A percentile compares a stretch with the other conserved stretches of the same genome.
Conservation (phyloP, 192 early-diverging fungal species). For the Thoreauomyces humboldtii region DNA sequence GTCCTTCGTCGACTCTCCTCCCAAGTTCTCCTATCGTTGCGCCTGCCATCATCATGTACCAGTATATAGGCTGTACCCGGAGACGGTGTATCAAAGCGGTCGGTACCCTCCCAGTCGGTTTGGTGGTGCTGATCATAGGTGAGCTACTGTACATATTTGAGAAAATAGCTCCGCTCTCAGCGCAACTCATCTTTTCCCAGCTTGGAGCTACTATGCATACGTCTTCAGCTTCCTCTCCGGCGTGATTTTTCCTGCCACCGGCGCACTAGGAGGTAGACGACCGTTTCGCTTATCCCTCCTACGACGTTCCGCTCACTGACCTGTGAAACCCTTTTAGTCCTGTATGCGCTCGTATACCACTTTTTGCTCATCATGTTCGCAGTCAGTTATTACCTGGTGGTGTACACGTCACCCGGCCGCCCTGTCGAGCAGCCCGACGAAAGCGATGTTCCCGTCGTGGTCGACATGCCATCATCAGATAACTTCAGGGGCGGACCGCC, state of each 20-base stretch:
- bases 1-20: no score
- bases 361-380: slow-evolving; percentile 22
- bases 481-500: not conserved
- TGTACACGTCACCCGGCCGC: slow-evolving; percentile 18
- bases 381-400: slow-evolving; percentile 25
- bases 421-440: no score
- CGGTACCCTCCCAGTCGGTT: slow-evolving; percentile 10
- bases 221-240: slow-evolving; percentile 9
- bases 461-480: no score
- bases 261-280: not conserved
- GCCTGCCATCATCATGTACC: no score
- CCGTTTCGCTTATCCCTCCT: not conserved
- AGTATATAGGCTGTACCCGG: slow-evolving; percentile 18
- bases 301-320: not conserved
- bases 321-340: not conserved
- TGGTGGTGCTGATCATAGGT: slow-evolving; percentile 19
- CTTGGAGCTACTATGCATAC: slow-evolving; percentile 34
- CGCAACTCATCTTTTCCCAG: not conserved
- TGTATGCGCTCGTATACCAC: slow-evolving; percentile 14
- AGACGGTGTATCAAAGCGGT: slow-evolving; percentile 8
- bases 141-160: not conserved
- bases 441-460: no score
- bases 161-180: not conserved
- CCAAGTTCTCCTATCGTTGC: no score
- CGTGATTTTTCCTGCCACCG: not conserved